phyloP scores from a whole-genome alignment of 192 early-diverging fungal species.

The Gaertneriomyces semiglobifer region DNA sequence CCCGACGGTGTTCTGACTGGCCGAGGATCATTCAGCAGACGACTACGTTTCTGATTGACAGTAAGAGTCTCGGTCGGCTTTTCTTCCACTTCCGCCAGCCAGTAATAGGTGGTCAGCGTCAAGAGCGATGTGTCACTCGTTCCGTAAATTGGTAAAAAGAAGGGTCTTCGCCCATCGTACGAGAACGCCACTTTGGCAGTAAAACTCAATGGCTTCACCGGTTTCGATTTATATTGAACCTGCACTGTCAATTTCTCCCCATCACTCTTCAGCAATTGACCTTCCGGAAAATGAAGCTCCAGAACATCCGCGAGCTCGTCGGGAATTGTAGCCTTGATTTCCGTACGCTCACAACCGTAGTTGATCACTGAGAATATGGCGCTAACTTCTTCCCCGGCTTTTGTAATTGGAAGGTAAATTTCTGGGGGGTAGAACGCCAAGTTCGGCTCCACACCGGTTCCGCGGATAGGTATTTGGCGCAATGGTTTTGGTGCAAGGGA shows the following conservation, averaged over 20 bases:
- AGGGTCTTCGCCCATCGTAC: constrained; percentile 23
- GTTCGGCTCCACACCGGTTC: constrained; percentile 46
- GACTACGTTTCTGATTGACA: constrained; percentile 33
- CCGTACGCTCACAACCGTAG: constrained; percentile 52
- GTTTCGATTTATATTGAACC: constrained; percentile 26
- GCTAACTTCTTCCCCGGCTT: constrained; percentile 29
- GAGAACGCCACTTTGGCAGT: constrained; percentile 42
- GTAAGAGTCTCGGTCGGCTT: constrained; percentile 12
- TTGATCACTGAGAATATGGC: constrained; percentile 47
- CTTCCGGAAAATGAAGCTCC: constrained; percentile 51
- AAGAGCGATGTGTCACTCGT: constrained; percentile 37
- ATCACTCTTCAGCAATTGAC: constrained; percentile 46
- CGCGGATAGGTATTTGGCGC: constrained; percentile 33
- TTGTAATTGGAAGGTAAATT: constrained; percentile 45
- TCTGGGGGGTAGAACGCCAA: constrained; percentile 52
- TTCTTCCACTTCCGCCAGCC: constrained; percentile 11
- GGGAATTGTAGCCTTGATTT: constrained; percentile 35
- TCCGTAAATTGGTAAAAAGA: constrained; percentile 49
- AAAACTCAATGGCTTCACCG: constrained; percentile 41
- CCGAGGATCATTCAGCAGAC: constrained; percentile 28
- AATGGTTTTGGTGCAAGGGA: constrained; percentile 39
- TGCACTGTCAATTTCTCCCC: constrained; percentile 47
- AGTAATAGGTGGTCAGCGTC: constrained; percentile 35
- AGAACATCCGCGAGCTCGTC: constrained; percentile 21
- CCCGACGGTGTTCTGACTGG: constrained; percentile 41